Base-by-base conservation (phyloP, 1,284 basidiomycete genomes). In the Cutaneotrichosporon spelunceum region DNA sequence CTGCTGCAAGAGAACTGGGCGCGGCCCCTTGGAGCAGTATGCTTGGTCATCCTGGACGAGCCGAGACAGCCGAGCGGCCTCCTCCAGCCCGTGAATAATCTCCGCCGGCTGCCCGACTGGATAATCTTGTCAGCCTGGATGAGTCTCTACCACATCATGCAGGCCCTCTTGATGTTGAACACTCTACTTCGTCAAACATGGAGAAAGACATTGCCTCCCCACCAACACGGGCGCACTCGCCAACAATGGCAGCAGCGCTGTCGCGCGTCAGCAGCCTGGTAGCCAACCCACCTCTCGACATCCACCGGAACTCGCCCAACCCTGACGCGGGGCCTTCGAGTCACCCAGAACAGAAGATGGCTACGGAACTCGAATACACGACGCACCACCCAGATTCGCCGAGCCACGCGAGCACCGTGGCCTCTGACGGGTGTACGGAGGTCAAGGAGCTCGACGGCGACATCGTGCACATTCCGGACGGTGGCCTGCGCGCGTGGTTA, bases 401-500 rank as follows among this genome's bases (percentile, higher is more conserved):
- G 48, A 50, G 48, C 16, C 34, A 21, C 4, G 27, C 33, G 21
- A 53, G 52, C 34, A 53, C 33, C 3, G 14, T 26, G 14, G 52
- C 52, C 8, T 24, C 52, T 2, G 52, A 53, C 52, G 52, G 52
- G 23, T 53, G 52, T 34, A 39, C 52, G 10, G 52, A 30, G 19
- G 47, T 57, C 27, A 58, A 59, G 27, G 63, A 67, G 29, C 13
- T 21, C 5, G 65, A 68, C 44, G 65, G 62, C 21, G 52, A 61
- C 24, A 54, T 64, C 19, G 61, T 65, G 19, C 62, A 64, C 16
- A 65, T 68, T 21, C 67, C 67, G 4, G 67, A 68, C 39, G 65
- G 66, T 2, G 67, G 67, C 24, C 33, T 54, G 49, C 57, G 67
- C 3, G 65, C 65, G 13, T 68, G 67, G 67, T 58, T 68, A 5